Evolutionary conservation across 139 green algal species (phyloP).

Genomic region (Micromonas commoda): DNA sequence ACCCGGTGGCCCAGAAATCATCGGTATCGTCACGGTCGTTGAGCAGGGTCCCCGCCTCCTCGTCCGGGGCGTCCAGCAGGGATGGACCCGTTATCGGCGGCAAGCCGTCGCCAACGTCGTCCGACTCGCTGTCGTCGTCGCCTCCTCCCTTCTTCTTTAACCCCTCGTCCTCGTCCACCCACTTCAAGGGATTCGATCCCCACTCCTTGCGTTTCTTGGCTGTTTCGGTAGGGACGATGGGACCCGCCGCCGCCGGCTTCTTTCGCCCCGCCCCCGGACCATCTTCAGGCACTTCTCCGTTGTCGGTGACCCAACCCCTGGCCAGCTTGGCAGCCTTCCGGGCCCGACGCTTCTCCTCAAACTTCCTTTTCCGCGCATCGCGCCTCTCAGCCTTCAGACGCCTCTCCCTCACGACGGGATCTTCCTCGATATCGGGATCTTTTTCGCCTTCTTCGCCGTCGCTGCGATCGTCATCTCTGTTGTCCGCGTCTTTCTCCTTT

Average conservation of each 20-base stretch:
- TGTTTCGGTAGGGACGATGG: not conserved
- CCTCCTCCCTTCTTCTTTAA: not conserved
- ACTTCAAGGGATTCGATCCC: not conserved
- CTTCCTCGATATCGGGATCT: not conserved
- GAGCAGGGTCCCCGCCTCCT: not conserved
- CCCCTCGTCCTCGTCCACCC: not conserved
- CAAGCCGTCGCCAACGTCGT: not conserved
- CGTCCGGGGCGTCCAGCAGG: not conserved
- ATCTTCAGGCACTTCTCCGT: not conserved
- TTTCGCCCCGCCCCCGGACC: not conserved
- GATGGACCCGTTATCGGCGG: not conserved
- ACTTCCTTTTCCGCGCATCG: slow-evolving; percentile 1
- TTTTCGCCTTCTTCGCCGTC: not conserved
- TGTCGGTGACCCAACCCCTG: not conserved
- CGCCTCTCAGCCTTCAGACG: not conserved
- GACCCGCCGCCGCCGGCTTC: not conserved
- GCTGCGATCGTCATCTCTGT: not conserved
- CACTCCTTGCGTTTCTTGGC: not conserved
- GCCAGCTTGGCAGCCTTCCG: not conserved
- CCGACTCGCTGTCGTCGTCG: not conserved
- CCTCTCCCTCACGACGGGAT: not conserved
- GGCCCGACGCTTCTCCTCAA: slow-evolving; percentile 4
- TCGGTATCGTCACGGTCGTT: not conserved
- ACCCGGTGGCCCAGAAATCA: not conserved
- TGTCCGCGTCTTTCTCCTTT: not conserved